Conservation (phyloP, 1,284 basidiomycete species). For the Cutaneotrichosporon sp. region DNA sequence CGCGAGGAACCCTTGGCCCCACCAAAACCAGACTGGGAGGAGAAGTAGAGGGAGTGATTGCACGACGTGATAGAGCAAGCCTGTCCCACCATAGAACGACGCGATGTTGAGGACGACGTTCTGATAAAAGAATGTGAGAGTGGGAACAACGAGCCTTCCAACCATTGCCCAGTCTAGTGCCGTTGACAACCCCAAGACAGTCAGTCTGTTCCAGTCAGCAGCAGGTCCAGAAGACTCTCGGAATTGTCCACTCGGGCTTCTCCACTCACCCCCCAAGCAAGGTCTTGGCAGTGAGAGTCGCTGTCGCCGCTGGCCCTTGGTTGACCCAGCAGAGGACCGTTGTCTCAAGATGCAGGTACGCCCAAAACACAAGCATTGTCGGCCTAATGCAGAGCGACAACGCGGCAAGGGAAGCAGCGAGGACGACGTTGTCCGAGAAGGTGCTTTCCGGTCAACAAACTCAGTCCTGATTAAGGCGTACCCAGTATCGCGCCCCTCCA, state of each 20-base stretch:
- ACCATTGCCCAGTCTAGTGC: conserved; percentile 45
- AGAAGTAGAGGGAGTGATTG: conserved; percentile 83
- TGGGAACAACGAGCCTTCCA: conserved; percentile 41
- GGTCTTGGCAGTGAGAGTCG: conserved; percentile 9
- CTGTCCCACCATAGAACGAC: conserved; percentile 85
- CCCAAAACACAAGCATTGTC: conserved; percentile 83
- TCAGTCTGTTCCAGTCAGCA: conserved; percentile 24
- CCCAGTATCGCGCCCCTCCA: neutral
- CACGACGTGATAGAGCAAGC: conserved; percentile 84
- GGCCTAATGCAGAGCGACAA: conserved; percentile 77
- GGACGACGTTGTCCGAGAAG: conserved; percentile 39
- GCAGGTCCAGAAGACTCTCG: neutral
- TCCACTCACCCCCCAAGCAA: conserved; percentile 22
- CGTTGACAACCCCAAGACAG: conserved; percentile 38
- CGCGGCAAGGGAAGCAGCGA: conserved; percentile 63
- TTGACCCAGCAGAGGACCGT: neutral
- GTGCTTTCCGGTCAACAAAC: neutral
- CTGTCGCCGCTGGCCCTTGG: neutral
- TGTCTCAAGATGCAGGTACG: conserved; percentile 60
- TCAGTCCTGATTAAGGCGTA: neutral
- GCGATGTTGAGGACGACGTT: conserved; percentile 85
- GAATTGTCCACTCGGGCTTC: no score
- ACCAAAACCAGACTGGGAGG: conserved; percentile 70
- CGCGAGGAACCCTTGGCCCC: conserved; percentile 58
- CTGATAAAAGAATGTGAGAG: conserved; percentile 69